Base-by-base conservation (phyloP, 2,329 filamentous ascomycete species). In the Phoma herbarum region DNA sequence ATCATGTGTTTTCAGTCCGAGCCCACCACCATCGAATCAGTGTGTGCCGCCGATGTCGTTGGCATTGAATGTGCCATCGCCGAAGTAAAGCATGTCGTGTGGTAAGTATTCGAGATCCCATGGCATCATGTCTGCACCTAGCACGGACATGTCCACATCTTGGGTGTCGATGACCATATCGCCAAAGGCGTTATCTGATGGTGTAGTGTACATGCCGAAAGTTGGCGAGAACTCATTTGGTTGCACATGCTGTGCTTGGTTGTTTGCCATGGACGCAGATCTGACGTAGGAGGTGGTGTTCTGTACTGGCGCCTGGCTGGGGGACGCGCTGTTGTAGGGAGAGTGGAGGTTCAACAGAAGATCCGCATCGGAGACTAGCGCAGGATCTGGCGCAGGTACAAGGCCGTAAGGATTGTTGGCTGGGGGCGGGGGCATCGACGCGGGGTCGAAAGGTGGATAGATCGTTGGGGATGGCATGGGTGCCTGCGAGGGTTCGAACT, bases 121-220 rank as follows among this genome's bases (percentile, higher is more conserved):
- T 0, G 88, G 86, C 82, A 90, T 86, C 77, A 91, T 85, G 42
- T 91, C 89, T 16, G 87, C 84, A 1, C 86, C 88, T 18, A 93
- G 77, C 4, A 85, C 80, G 23, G 85, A 86, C 81, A 93, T 89
- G 63, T 93, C 90, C 31, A 94, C 86, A 63, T 93, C 90, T 62
- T 91, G 90, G 59, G 86, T 89, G 71, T 92, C 87, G 64, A 93
- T 91, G 61, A 90, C 88, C 77, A 93, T 89, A 57, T 82, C 78
- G 4, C 78, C 78, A 45, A 82, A 75, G 1, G 75, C 65, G 6
- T 66, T 66, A 22, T 75, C 67, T 7, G 68, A 65, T 2, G 69
- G 66, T 2, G 64, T 68, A 2, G 69, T 60, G 33, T 72, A 75
- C 9, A 64, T 66, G 29, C 52, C 53, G 42, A 71, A 69, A 3